Evolutionary conservation across 176 grass and related monocot species (phyloP), one percentile per base, ranked within the genome.

Genomic region (Canna indica): DNA sequence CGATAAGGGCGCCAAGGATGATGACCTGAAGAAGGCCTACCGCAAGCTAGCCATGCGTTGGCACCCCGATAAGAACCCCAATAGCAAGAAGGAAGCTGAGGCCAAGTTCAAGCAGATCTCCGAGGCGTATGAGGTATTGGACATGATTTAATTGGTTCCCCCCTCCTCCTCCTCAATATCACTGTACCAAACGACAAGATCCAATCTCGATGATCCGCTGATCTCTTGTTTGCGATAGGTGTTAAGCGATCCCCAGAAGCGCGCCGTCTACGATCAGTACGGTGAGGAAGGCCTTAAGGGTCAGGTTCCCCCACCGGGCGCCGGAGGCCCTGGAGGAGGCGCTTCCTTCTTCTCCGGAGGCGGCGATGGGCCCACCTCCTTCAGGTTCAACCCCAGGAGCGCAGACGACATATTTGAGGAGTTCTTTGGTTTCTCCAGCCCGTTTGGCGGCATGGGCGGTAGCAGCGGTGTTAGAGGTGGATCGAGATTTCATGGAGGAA

Each of bases 81-180:
- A 83, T 57, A 76, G 54, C 57, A 99, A 97, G 77, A 87, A 85
- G 77, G 86, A 97, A 45, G 94, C 94, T 1, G 94, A 97, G 71
- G 86, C 94, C 50, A 97, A 90, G 82, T 97, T 99, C 84, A 99
- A 99, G 80, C 77, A 99, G 86, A 99, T 99, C 84, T 90, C 94
- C 35, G 86, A 88, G 52, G 94, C 94, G 1, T 99, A 96, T 69
- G 88, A 96, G 78, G 92, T 91, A 25, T 22, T 13, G 17, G 17
- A 22, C 2, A 15, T 9, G 16, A 11, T 26, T 22, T 36, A 34
- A 10, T 39, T 3, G 15, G n/a, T 4, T 18, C 30, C 16, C 12
- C 28, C 35, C 39, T n/a, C 18, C 20, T 18, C 3, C 18, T n/a
- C 41, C 7, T 44, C 13, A 11, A 44, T 44, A 5, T 11, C 4